A percentile compares a stretch with the other conserved stretches of the same genome.
Evolutionary conservation across 2,329 filamentous ascomycete genomes (phyloP).

Genomic region (Apiospora koreana): DNA sequence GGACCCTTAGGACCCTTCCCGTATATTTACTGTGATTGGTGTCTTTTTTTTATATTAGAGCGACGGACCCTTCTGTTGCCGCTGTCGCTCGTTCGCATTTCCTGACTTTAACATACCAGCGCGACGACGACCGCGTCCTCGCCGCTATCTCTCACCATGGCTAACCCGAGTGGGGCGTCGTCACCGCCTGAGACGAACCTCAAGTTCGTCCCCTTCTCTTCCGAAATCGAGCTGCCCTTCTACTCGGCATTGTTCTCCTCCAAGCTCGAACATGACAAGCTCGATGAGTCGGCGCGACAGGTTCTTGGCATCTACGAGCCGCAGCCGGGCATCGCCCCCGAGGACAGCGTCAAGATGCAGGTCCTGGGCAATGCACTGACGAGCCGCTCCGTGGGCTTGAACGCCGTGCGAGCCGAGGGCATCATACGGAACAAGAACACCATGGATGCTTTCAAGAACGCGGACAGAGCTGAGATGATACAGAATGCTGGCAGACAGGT

Average conservation of each 20-base stretch:
- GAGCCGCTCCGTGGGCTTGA: conserved; percentile 73
- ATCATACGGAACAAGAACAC: conserved; percentile 97
- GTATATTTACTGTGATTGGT: neutral
- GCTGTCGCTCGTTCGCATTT: neutral
- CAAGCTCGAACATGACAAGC: conserved; percentile 96
- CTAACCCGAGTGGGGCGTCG: neutral
- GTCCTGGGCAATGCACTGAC: conserved; percentile 85
- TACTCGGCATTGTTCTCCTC: conserved; percentile 86
- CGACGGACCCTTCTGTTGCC: neutral
- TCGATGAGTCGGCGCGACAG: conserved; percentile 87
- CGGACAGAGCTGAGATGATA: conserved; percentile 78
- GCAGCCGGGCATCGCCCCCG: conserved; percentile 67
- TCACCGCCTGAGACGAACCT: neutral
- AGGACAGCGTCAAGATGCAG: conserved; percentile 84
- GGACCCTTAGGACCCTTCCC: neutral
- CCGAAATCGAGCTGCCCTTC: conserved; percentile 93
- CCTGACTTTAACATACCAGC: neutral
- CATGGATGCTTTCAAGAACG: conserved; percentile 85
- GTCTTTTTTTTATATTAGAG: neutral
- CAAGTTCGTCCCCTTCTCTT: conserved; percentile 81
- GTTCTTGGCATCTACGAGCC: conserved; percentile 90
- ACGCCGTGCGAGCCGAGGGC: conserved; percentile 82
- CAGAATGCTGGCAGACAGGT: conserved; percentile 79
- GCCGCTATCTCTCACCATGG: neutral
- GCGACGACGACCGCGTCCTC: neutral